Evolutionary conservation across 2,329 filamentous ascomycete genomes (phyloP), one percentile per base, ranked within the genome.

Genomic region (Emmonsia crescens): DNA sequence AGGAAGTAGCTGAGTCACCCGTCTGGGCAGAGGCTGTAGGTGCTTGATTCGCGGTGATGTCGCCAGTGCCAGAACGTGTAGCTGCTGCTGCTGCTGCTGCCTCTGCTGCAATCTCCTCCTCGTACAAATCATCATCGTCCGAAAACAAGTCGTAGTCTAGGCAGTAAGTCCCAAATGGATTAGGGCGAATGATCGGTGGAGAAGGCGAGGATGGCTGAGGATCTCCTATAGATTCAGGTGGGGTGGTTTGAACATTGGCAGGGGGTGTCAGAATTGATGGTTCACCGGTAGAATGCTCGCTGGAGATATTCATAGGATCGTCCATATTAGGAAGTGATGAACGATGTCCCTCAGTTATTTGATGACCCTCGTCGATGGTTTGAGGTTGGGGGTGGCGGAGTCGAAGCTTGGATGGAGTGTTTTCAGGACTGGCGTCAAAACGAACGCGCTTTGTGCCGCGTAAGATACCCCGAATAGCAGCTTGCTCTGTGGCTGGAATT

Each of bases 391-490:
- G 27, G 14, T 54, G 16, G 27, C 51, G 61, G 57, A 64, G 60
- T 33, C 70, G 67, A 61, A 66, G 63, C 61, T 72, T 73, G 3
- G 71, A 73, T 58, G 71, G 71, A 38, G 69, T 72, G 58, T 73
- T 66, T 60, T 72, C 67, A 14, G 71, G 71, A 60, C 71, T 73
- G 16, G 69, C 66, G 63, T 71, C 71, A 59, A 73, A 73, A 24
- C 71, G 70, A 33, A 73, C 71, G 59, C 70, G 72, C 64, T 73
- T 73, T 49, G 67, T 27, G 66, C 31, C 49, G 31, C 65, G 61
- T 38, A 66, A 61, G 16, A 62, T 62, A 49, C 64, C 61, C 27
- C 60, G 61, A 38, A 62, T 46, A 5, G 61, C 38, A 19, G 33
- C 42, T 44, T 55, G 31, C 33, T 46, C 49, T n/a, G 29, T 54